Percentiles rank a stretch among this genome's conserved stretches.
These are phyloP conservation scores for Saraca asoca DNA, from an alignment of 331 rosid genomes.

Conservation along the genomic window DNA sequence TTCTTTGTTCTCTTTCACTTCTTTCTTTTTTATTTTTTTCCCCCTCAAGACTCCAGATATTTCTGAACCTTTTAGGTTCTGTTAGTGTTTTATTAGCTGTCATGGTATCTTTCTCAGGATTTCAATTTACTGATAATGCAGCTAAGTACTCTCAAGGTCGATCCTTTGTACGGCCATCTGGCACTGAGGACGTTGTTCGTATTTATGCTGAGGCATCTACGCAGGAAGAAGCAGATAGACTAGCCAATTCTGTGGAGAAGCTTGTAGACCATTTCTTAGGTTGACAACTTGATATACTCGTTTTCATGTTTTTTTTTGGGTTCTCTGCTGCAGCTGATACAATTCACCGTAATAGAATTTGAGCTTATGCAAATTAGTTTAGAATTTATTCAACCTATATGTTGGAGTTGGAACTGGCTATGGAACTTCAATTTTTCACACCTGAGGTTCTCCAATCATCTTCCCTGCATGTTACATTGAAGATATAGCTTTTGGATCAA, in stretches of 20 bases:
- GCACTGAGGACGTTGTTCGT: conserved; percentile 89
- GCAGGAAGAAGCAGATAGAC: conserved; percentile 69
- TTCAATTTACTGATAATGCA: conserved; percentile 38
- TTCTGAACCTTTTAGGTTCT: conserved; percentile 8
- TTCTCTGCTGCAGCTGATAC: background rate
- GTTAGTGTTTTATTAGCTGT: background rate
- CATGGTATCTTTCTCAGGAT: conserved; percentile 8
- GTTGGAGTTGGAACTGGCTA: too few species aligned
- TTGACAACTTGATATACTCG: conserved; percentile 31
- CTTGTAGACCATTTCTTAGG: conserved; percentile 72
- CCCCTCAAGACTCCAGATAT: background rate
- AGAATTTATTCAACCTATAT: too few species aligned
- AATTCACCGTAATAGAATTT: background rate
- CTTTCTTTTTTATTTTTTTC: background rate
- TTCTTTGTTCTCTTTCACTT: conserved; percentile 12
- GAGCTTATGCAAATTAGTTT: background rate
- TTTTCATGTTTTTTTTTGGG: background rate
- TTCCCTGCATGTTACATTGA: too few species aligned
- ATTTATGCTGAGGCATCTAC: conserved; percentile 88
- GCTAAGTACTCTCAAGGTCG: conserved; percentile 74
- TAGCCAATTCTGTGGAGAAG: conserved; percentile 64
- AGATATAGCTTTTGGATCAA: too few species aligned
- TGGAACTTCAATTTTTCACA: too few species aligned
- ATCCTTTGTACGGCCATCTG: conserved; percentile 89
- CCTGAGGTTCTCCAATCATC: too few species aligned